These are phyloP conservation scores for Mrakiaceae sp. DNA, from an alignment of 1,284 basidiomycete species.

Conservation along the genomic window DNA sequence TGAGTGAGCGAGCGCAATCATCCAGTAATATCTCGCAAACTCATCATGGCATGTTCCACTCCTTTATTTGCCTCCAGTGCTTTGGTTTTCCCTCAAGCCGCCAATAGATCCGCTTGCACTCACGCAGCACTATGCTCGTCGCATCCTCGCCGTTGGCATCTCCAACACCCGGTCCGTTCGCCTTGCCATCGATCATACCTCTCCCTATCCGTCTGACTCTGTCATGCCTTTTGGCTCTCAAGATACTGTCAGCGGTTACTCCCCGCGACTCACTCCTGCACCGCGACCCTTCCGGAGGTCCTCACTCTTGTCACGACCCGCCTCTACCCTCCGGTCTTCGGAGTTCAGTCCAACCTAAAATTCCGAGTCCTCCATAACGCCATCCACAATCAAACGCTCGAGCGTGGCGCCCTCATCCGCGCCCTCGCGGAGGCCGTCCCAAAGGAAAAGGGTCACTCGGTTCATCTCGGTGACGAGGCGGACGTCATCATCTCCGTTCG, in stretches of 20 bases:
- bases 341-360: neutral
- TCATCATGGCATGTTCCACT: no score
- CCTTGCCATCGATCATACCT: neutral
- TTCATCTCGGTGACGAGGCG: slow-evolving; percentile 1
- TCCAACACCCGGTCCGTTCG: neutral
- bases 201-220: neutral
- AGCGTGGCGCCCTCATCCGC: neutral
- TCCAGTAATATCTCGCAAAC: neutral
- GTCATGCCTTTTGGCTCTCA: neutral
- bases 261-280: slow-evolving; percentile 1
- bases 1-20: neutral
- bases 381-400: slow-evolving; percentile 4
- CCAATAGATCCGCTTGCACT: slow-evolving; percentile 1
- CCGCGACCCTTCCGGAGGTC: neutral
- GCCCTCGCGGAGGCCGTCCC: slow-evolving; percentile 2
- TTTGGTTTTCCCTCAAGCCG: slow-evolving; percentile 9
- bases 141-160: slow-evolving; percentile 2
- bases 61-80: neutral
- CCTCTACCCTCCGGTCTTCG: slow-evolving; percentile 3
- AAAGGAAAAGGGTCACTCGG: neutral
- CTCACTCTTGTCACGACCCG: slow-evolving; percentile 2
- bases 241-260: slow-evolving; percentile 2
- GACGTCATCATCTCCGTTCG: neutral
- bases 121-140: neutral
- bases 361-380: slow-evolving; percentile 7